These are phyloP conservation scores for Kwoniella dendrophila DNA, from an alignment of 768 basidiomycete species.

Conservation along the genomic window DNA sequence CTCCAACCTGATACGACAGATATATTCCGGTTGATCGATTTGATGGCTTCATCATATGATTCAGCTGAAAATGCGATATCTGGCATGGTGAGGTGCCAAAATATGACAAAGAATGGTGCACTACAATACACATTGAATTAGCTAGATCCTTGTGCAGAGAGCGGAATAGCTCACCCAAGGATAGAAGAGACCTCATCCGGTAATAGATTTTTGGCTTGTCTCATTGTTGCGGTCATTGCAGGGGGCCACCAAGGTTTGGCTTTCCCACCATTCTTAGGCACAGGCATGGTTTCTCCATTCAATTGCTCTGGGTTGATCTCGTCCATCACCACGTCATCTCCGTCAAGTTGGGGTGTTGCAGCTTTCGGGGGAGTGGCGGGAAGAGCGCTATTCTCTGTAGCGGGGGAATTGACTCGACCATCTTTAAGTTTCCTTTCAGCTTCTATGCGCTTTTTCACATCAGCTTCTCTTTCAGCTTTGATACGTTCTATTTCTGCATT, in stretches of 20 bases:
- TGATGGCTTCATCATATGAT: constrained; percentile 78
- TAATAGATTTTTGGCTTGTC: constrained; percentile 72
- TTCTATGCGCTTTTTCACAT: constrained; percentile 25
- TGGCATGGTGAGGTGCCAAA: constrained; percentile 93
- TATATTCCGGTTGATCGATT: constrained; percentile 52
- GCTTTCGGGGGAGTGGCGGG: constrained; percentile 9
- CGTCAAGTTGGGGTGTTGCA: constrained; percentile 12
- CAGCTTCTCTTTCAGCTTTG: constrained; percentile 29
- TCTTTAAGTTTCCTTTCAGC: constrained; percentile 27
- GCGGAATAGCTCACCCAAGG: constrained; percentile 19
- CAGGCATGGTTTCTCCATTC: constrained; percentile 21
- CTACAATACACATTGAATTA: constrained; percentile 58
- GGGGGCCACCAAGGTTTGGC: constrained; percentile 66
- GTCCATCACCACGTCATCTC: constrained; percentile 22
- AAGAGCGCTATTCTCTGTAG: constrained; percentile 11
- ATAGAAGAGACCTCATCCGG: constrained; percentile 66
- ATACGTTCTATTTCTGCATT: constrained; percentile 36
- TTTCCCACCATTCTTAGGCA: constrained; percentile 5
- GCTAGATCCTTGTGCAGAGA: background rate
- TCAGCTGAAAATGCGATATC: constrained; percentile 77
- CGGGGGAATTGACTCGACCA: constrained; percentile 24
- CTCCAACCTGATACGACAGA: constrained; percentile 41
- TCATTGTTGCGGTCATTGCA: constrained; percentile 70
- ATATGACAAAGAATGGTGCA: constrained; percentile 88
- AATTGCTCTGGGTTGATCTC: constrained; percentile 21